A percentile compares a stretch with the other conserved stretches of the same genome.
phyloP scores from a whole-genome alignment of 164 flowering plant genomes.

The Chimonanthus praecox region DNA sequence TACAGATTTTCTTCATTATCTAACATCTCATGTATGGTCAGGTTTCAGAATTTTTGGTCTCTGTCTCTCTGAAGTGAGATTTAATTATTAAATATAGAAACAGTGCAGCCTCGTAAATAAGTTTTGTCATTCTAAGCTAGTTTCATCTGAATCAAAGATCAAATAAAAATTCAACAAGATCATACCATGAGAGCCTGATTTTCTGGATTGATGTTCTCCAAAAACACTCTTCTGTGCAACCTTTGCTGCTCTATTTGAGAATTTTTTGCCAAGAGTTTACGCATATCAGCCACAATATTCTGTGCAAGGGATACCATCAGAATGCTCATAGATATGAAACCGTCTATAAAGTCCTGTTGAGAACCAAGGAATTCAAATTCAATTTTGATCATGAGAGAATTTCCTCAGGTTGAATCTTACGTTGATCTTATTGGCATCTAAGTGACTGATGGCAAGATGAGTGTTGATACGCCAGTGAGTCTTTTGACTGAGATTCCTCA shows the following conservation, averaged over 20 bases:
- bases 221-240: constrained; percentile 88
- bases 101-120: background rate
- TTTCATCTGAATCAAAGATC: background rate
- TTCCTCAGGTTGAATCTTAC: constrained; percentile 39
- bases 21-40: background rate
- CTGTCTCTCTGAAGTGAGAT: background rate
- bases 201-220: constrained; percentile 71
- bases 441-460: constrained; percentile 87
- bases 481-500: constrained; percentile 94
- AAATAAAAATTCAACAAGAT: background rate
- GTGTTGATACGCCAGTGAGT: constrained; percentile 98
- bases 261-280: constrained; percentile 90
- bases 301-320: constrained; percentile 21
- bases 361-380: background rate
- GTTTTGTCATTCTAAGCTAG: background rate
- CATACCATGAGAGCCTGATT: constrained; percentile 88
- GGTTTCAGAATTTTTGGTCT: background rate
- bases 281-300: constrained; percentile 97
- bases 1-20: background rate
- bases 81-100: no score
- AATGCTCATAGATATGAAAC: background rate
- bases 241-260: constrained; percentile 95
- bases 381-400: background rate
- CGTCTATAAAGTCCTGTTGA: background rate
- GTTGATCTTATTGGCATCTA: constrained; percentile 84